Conservation (phyloP, 306 rosid genomes). For the Citrullus colocynthis region DNA sequence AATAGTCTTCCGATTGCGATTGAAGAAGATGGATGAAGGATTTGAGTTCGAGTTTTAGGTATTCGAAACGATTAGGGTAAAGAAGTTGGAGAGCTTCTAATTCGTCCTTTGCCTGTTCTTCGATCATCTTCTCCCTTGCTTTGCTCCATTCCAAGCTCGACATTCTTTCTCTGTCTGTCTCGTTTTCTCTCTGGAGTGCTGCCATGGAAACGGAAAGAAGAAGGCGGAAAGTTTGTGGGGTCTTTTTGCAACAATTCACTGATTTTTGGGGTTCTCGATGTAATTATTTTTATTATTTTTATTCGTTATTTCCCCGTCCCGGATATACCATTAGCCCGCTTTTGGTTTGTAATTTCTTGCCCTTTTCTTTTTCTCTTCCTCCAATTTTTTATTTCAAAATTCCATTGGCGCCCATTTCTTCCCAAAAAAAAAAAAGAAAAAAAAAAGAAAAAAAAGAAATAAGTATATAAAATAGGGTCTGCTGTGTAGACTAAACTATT, state of each 20-base stretch:
- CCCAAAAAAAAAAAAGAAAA: too few species aligned
- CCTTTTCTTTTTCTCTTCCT: too few species aligned
- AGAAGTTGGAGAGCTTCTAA: constrained; percentile 30
- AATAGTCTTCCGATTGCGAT: constrained; percentile 3
- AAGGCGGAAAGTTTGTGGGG: neutral
- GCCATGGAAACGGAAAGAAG: neutral
- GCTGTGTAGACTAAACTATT: too few species aligned
- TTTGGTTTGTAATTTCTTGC: too few species aligned
- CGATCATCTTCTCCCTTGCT: constrained; percentile 12
- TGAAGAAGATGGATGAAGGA: constrained; percentile 28
- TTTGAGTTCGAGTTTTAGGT: constrained; percentile 34
- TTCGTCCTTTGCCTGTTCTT: constrained; percentile 39
- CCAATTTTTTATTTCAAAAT: too few species aligned
- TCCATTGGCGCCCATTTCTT: too few species aligned
- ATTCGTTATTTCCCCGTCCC: too few species aligned
- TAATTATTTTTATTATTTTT: too few species aligned
- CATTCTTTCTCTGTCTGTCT: neutral
- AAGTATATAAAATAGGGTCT: too few species aligned
- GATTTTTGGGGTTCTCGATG: neutral
- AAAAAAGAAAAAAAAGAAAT: too few species aligned
- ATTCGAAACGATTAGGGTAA: constrained; percentile 30
- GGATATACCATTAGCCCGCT: too few species aligned
- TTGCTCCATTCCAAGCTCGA: neutral
- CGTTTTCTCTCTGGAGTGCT: neutral
- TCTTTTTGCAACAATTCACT: neutral